Base-by-base conservation (phyloP, 345 rosid genomes). In the Kernera saxatilis region DNA sequence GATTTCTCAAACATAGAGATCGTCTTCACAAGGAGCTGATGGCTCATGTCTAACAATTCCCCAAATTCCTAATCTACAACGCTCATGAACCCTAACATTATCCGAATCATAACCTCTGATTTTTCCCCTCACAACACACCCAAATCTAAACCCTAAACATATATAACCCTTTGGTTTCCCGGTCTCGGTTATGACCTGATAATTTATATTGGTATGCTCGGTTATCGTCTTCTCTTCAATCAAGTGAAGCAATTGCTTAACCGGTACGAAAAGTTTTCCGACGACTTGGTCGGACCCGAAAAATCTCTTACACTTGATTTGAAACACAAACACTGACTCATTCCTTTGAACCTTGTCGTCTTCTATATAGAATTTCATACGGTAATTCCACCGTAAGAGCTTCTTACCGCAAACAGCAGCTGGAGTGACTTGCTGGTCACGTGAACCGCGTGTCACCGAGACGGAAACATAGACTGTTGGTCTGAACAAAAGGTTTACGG, bases 121-220 rank as follows among this genome's bases (percentile, higher is more conserved):
- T 29, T 30, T 33, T 29, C 78, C 67, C 43, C 7, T 66, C 22
- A 48, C 2, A 49, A 49, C 25, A 58, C 46, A n/a, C 3, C 78
- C 78, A 30, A 74, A 74, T 58, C 12, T 74, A 66, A 66, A 74
- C 61, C 67, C 61, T 66, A 74, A 74, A 49, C 61, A 74, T 39
- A 74, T 6, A 30, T 1, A 39, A 57, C 78, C 78, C 36, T 74
- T 66, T 66, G 67, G 61, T 49, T 66, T 74, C 9, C 67, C 78
- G 1, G 60, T 22, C 45, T 66, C 13, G n/a, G 78, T 74, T n/a
- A 74, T 50, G 6, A 74, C 46, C 45, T 66, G 53, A 66, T 48
- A 74, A 48, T 67, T 60, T 8, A 74, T 23, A 11, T 39, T 49
- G 46, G 46, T 58, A 57, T 67, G 15, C 27, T 73, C 77, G 14